phyloP scores from a whole-genome alignment of 164 flowering plant genomes.

The Chimonanthus salicifolius region DNA sequence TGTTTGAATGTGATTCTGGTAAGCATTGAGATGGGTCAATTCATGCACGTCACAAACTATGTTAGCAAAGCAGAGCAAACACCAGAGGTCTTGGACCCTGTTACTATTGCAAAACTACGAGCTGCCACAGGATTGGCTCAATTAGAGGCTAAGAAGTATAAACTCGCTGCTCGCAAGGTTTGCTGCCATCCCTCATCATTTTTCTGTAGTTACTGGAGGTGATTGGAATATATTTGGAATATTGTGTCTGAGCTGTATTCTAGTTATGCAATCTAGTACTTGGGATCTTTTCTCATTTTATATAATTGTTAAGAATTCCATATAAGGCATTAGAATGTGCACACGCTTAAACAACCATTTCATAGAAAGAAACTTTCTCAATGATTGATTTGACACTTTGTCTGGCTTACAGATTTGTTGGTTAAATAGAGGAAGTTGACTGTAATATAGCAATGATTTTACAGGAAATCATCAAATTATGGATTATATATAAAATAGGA shows the following conservation, averaged over 20 bases:
- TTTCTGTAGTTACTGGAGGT: not conserved
- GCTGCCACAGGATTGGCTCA: constrained; percentile 88
- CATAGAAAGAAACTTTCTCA: no score
- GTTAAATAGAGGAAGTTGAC: no score
- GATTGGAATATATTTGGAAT: not conserved
- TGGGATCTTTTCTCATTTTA: not conserved
- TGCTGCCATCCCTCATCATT: constrained; percentile 17
- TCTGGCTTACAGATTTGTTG: no score
- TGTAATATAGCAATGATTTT: no score
- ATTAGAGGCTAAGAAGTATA: constrained; percentile 75
- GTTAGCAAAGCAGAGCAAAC: constrained; percentile 84
- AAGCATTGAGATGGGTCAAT: constrained; percentile 98
- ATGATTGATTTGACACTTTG: no score
- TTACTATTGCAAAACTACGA: constrained; percentile 59
- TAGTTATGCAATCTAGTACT: not conserved
- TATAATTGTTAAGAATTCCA: no score
- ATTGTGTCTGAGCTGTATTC: not conserved
- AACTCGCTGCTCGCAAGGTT: constrained; percentile 97
- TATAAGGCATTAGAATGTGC: no score
- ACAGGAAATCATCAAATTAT: no score
- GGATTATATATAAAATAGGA: no score
- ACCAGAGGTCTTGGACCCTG: constrained; percentile 54
- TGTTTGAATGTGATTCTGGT: constrained; percentile 83
- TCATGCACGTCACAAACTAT: constrained; percentile 82
- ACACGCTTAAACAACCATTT: no score